phyloP scores from a whole-genome alignment of 768 basidiomycete species.

The Postia placenta region DNA sequence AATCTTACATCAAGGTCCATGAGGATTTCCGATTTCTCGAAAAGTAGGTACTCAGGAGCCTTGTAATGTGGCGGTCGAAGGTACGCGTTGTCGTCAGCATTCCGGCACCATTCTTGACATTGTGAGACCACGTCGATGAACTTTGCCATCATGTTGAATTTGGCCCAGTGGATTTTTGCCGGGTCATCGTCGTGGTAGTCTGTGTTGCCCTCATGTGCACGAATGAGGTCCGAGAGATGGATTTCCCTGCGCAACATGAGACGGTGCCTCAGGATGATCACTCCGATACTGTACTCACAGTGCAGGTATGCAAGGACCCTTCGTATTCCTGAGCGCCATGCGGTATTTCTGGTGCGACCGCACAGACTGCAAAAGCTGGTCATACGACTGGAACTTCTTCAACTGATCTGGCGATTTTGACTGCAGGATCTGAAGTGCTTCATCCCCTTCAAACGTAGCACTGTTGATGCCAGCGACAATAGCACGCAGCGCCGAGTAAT shows the following conservation, averaged over 20 bases:
- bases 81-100: slow-evolving; percentile 31
- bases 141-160: slow-evolving; percentile 88
- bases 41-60: slow-evolving; percentile 45
- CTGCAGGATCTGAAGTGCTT: slow-evolving; percentile 71
- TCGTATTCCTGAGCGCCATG: slow-evolving; percentile 78
- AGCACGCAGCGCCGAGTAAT: slow-evolving; percentile 89
- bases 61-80: slow-evolving; percentile 43
- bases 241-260: slow-evolving; percentile 58
- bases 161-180: slow-evolving; percentile 87
- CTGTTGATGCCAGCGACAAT: slow-evolving; percentile 92
- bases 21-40: slow-evolving; percentile 36
- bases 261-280: background rate
- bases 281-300: slow-evolving; percentile 35
- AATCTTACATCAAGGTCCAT: slow-evolving; percentile 76
- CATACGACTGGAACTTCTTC: slow-evolving; percentile 78
- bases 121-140: slow-evolving; percentile 74
- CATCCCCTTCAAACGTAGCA: slow-evolving; percentile 71
- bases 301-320: slow-evolving; percentile 83
- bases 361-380: slow-evolving; percentile 75
- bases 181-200: slow-evolving; percentile 64
- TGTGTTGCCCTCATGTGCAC: slow-evolving; percentile 78
- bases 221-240: slow-evolving; percentile 84
- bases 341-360: slow-evolving; percentile 90
- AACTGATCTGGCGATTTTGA: slow-evolving; percentile 57
- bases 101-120: slow-evolving; percentile 70